Conservation (phyloP, 345 rosid species). For the Rubroshorea leprosula region DNA sequence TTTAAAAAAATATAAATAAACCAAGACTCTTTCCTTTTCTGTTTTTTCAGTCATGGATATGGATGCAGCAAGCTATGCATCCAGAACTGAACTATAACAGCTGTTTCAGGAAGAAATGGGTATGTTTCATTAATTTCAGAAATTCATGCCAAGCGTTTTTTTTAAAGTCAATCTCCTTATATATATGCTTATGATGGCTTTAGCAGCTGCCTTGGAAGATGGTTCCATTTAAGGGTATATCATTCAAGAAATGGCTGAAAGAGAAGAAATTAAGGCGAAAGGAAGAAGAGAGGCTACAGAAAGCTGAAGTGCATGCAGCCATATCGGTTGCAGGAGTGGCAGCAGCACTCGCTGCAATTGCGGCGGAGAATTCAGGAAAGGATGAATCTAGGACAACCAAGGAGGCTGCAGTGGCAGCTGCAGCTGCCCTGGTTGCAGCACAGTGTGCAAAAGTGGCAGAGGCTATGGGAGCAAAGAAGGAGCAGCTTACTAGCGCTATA, state of each 20-base stretch:
- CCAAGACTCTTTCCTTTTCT: too few relatives aligned
- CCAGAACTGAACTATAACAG: constrained; percentile 82
- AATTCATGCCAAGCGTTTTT: too few relatives aligned
- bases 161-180: too few relatives aligned
- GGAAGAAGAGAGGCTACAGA: constrained; percentile 68
- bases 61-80: constrained; percentile 99
- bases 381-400: constrained; percentile 23
- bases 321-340: constrained; percentile 84
- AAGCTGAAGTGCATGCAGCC: constrained; percentile 90
- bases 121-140: too few relatives aligned
- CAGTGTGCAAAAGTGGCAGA: constrained; percentile 81
- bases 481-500: constrained; percentile 54
- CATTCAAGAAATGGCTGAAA: constrained; percentile 86
- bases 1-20: too few relatives aligned
- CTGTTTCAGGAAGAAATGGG: constrained; percentile 80
- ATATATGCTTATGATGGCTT: too few relatives aligned
- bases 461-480: constrained; percentile 80
- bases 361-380: constrained; percentile 48
- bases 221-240: too few relatives aligned
- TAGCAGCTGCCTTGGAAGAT: constrained; percentile 70
- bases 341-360: constrained; percentile 75
- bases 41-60: constrained; percentile 81
- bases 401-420: constrained; percentile 77
- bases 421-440: constrained; percentile 82
- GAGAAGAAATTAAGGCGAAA: constrained; percentile 70